phyloP scores from a whole-genome alignment of 352 stramenopile genomes.

The Thalassiosira livingstoniorum region DNA sequence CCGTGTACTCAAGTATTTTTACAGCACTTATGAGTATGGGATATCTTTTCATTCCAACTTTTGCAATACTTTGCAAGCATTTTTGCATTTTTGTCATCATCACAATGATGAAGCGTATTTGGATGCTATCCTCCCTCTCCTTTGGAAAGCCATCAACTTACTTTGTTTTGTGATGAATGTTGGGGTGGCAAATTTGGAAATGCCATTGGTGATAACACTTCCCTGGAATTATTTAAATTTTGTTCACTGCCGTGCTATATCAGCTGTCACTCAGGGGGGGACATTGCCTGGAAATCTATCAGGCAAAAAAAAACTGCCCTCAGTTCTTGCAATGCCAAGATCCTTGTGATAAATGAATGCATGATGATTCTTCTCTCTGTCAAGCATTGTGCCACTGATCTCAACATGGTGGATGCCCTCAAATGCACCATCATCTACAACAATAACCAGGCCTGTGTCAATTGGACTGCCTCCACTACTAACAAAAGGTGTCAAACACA shows the following conservation, averaged over 20 bases:
- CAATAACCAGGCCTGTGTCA: slow-evolving; percentile 1
- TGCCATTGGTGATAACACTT: neutral
- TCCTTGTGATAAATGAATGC: slow-evolving; percentile 9
- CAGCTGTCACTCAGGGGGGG: neutral
- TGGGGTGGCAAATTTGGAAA: slow-evolving; percentile 24
- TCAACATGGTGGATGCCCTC: neutral
- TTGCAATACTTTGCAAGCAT: slow-evolving; percentile 15
- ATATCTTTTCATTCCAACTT: slow-evolving; percentile 19
- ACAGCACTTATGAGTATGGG: slow-evolving; percentile 19
- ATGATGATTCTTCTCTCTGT: neutral
- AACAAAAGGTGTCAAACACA: slow-evolving; percentile 11
- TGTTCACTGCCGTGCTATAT: neutral
- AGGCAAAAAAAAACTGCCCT: too few relatives aligned
- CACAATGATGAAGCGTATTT: too few relatives aligned
- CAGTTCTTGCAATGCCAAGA: too few relatives aligned
- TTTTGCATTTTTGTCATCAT: slow-evolving; percentile 14
- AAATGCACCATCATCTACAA: slow-evolving; percentile 10
- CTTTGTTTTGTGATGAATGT: slow-evolving; percentile 16
- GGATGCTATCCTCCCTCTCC: too few relatives aligned
- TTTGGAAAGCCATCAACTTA: neutral
- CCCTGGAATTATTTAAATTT: slow-evolving; percentile 24
- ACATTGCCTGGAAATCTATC: slow-evolving; percentile 13
- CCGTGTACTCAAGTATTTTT: slow-evolving; percentile 1
- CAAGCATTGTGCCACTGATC: neutral
- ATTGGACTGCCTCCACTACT: slow-evolving; percentile 3